Percentiles rank a stretch among this genome's conserved stretches.
Conservation (phyloP, 2,329 filamentous ascomycete species). For the Ophiocordyceps camponoti-leonardi region DNA sequence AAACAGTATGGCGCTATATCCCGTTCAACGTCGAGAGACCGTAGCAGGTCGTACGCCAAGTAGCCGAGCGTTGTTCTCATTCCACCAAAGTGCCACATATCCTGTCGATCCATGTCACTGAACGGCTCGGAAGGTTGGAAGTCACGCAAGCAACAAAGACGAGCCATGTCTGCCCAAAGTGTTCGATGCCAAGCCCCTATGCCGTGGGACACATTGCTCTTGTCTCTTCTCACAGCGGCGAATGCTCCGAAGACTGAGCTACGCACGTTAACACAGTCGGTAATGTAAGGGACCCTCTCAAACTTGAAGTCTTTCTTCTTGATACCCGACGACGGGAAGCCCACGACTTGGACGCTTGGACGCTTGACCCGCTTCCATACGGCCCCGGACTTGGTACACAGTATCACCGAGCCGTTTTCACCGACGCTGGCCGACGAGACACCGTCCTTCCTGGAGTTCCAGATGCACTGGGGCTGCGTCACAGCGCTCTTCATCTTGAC, state of each 20-base stretch:
- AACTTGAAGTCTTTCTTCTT: conserved; percentile 90
- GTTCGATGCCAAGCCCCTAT: conserved; percentile 49
- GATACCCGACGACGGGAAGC: conserved; percentile 28
- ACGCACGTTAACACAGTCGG: conserved; percentile 65
- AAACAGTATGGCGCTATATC: conserved; percentile 35
- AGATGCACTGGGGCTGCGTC: conserved; percentile 63
- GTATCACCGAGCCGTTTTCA: conserved; percentile 85
- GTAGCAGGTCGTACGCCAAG: conserved; percentile 35
- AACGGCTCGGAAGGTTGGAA: conserved; percentile 29
- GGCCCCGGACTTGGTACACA: conserved; percentile 80
- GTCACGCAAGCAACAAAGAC: conserved; percentile 49
- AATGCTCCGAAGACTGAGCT: conserved; percentile 85
- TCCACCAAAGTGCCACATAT: conserved; percentile 21
- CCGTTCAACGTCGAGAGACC: conserved; percentile 46
- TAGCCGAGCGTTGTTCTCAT: conserved; percentile 28
- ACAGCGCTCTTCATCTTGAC: conserved; percentile 75
- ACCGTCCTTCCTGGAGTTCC: conserved; percentile 76
- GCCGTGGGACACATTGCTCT: conserved; percentile 57
- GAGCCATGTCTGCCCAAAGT: conserved; percentile 57
- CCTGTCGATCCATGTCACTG: conserved; percentile 12
- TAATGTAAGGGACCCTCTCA: conserved; percentile 73
- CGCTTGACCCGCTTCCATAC: conserved; percentile 84
- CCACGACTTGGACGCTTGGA: conserved; percentile 57
- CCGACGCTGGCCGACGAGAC: conserved; percentile 76
- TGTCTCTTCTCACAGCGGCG: conserved; percentile 71